Conservation (phyloP, 139 green algal species). For the Chlamydomonas sp. region DNA sequence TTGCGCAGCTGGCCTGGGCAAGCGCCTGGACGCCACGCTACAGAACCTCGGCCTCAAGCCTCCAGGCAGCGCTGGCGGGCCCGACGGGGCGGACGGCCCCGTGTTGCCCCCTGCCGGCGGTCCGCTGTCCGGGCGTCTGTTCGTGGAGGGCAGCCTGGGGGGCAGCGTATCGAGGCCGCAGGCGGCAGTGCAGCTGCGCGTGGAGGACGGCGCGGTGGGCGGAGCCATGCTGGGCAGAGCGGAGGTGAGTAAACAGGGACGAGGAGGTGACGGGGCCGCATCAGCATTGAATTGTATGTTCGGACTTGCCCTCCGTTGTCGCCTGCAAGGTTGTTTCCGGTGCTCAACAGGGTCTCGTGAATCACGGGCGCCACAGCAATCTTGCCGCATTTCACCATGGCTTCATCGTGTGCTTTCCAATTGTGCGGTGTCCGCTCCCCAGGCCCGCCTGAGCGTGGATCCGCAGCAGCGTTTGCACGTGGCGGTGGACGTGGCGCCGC, state of each 20-base stretch:
- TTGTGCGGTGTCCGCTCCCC: slow-evolving; percentile 5
- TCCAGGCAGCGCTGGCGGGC: background rate
- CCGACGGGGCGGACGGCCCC: background rate
- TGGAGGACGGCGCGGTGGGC: slow-evolving; percentile 82
- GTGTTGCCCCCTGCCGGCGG: background rate
- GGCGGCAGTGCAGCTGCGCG: slow-evolving; percentile 59
- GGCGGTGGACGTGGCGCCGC: slow-evolving; percentile 68
- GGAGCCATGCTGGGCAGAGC: slow-evolving; percentile 60
- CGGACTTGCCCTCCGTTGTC: too few species aligned
- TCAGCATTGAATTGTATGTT: too few species aligned
- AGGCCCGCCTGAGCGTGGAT: slow-evolving; percentile 62
- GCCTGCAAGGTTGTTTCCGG: too few species aligned
- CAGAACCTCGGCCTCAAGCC: slow-evolving; percentile 43
- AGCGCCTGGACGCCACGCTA: slow-evolving; percentile 50
- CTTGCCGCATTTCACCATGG: too few species aligned
- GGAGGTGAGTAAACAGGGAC: background rate
- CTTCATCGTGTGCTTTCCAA: too few species aligned
- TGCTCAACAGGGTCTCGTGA: too few species aligned
- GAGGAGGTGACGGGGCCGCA: too few species aligned
- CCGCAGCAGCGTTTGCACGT: slow-evolving; percentile 50
- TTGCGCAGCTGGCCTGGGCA: slow-evolving; percentile 42
- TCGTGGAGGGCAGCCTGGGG: slow-evolving; percentile 73
- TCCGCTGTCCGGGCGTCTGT: slow-evolving; percentile 85
- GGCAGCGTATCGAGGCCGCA: slow-evolving; percentile 51
- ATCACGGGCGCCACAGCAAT: too few species aligned